A percentile compares a stretch with the other conserved stretches of the same genome.
These are phyloP conservation scores for Neocatenulostroma microsporum DNA, from an alignment of 2,329 filamentous ascomycete genomes.

Conservation along the genomic window DNA sequence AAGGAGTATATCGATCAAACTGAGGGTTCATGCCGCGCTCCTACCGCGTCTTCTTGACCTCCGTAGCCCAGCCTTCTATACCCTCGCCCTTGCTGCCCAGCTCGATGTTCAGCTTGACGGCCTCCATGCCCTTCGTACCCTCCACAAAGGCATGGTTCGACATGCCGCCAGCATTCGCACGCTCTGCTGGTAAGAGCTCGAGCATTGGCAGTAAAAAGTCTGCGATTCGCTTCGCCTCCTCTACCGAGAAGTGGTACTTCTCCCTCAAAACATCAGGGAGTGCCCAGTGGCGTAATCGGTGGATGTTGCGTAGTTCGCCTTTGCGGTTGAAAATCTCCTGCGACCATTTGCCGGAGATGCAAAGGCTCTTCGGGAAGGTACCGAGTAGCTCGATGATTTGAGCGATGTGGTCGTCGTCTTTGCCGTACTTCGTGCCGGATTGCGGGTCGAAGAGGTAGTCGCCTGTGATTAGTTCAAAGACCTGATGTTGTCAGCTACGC, in stretches of 20 bases:
- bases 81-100: conserved; percentile 81
- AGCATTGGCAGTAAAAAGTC: conserved; percentile 88
- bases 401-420: conserved; percentile 98
- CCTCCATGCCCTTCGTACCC: conserved; percentile 82
- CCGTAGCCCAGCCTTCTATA: conserved; percentile 86
- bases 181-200: conserved; percentile 75
- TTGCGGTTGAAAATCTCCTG: conserved; percentile 99
- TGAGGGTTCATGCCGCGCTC: too few species aligned
- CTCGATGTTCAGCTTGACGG: conserved; percentile 62
- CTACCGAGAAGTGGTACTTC: conserved; percentile 89
- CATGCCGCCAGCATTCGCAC: conserved; percentile 96
- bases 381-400: conserved; percentile 97
- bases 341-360: conserved; percentile 89
- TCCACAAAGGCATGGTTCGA: conserved; percentile 73
- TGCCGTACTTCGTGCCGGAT: conserved; percentile 97
- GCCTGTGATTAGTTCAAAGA: conserved; percentile 94
- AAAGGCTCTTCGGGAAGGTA: conserved; percentile 85
- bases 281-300: conserved; percentile 91
- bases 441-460: conserved; percentile 98
- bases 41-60: conserved; percentile 72
- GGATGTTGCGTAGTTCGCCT: conserved; percentile 94
- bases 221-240: conserved; percentile 69
- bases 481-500: conserved; percentile 45
- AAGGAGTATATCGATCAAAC: too few species aligned
- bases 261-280: conserved; percentile 85